phyloP scores from a whole-genome alignment of 139 green algal species.

The Picochlorum sp. region DNA sequence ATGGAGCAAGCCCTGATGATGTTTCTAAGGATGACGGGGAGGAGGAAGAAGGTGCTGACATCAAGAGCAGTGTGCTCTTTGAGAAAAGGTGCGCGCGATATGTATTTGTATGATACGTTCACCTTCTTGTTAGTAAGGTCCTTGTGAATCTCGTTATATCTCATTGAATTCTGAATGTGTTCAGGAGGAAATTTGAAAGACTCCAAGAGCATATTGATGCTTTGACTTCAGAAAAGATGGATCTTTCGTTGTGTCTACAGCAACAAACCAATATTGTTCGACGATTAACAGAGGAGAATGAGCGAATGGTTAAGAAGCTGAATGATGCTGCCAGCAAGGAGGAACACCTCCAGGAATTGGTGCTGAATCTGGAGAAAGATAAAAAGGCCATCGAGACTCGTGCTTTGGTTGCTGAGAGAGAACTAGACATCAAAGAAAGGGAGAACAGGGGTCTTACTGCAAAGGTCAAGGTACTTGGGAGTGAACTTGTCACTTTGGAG shows the following conservation, averaged over 20 bases:
- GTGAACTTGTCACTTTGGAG: not conserved
- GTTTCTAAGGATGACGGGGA: no score
- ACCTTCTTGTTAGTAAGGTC: no score
- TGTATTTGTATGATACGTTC: no score
- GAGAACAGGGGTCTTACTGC: not conserved
- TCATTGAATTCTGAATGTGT: not conserved
- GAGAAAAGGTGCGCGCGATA: no score
- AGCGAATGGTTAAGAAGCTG: constrained; percentile 34
- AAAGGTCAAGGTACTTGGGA: constrained; percentile 1
- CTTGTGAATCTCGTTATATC: not conserved
- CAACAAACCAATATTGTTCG: constrained; percentile 37
- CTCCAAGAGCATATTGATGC: constrained; percentile 69
- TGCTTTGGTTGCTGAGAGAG: not conserved
- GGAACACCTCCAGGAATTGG: constrained; percentile 7
- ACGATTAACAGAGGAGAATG: constrained; percentile 46
- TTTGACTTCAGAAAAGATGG: constrained; percentile 64
- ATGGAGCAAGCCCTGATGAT: no score
- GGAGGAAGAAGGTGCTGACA: no score
- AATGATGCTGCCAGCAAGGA: constrained; percentile 25
- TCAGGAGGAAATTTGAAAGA: constrained; percentile 26
- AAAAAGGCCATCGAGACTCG: not conserved
- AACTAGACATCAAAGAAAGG: not conserved
- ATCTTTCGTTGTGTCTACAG: constrained; percentile 45
- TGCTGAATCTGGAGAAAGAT: not conserved
- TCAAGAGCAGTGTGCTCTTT: no score